phyloP scores from a whole-genome alignment of 768 basidiomycete genomes.

The Scleroderma bovista region DNA sequence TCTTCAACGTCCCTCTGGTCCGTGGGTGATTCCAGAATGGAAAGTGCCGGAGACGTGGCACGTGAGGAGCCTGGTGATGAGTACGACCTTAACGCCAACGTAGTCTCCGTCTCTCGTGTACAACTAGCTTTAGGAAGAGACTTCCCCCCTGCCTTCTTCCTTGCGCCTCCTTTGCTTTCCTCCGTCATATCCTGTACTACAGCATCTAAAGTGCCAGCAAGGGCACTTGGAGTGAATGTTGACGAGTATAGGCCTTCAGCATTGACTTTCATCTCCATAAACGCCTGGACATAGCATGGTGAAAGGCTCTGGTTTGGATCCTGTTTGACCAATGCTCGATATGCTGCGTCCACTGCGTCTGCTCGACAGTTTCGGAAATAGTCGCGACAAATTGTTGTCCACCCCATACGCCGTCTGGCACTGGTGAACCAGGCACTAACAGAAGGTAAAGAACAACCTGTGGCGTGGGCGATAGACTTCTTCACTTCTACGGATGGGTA shows the following conservation, averaged over 20 bases:
- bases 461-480: constrained; percentile 19
- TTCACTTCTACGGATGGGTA: constrained; percentile 38
- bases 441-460: constrained; percentile 21
- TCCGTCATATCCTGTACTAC: constrained; percentile 27
- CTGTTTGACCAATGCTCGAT: constrained; percentile 17
- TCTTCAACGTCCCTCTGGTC: too few relatives aligned
- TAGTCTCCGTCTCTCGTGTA: too few relatives aligned
- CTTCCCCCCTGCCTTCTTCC: not conserved
- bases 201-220: constrained; percentile 25
- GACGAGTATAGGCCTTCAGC: constrained; percentile 28
- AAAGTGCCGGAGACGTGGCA: too few relatives aligned
- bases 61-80: too few relatives aligned
- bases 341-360: constrained; percentile 24
- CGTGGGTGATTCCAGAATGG: too few relatives aligned
- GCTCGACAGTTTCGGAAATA: constrained; percentile 18
- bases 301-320: constrained; percentile 7
- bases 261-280: constrained; percentile 21
- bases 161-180: not conserved
- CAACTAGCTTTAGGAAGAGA: too few relatives aligned
- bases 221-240: constrained; percentile 19
- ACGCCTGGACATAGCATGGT: constrained; percentile 14
- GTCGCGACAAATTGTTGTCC: constrained; percentile 37
- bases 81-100: too few relatives aligned
- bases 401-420: constrained; percentile 46
- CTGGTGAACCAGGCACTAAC: constrained; percentile 46